These are phyloP conservation scores for Bipolaris zeicola DNA, from an alignment of 2,329 filamentous ascomycete species.

Conservation along the genomic window DNA sequence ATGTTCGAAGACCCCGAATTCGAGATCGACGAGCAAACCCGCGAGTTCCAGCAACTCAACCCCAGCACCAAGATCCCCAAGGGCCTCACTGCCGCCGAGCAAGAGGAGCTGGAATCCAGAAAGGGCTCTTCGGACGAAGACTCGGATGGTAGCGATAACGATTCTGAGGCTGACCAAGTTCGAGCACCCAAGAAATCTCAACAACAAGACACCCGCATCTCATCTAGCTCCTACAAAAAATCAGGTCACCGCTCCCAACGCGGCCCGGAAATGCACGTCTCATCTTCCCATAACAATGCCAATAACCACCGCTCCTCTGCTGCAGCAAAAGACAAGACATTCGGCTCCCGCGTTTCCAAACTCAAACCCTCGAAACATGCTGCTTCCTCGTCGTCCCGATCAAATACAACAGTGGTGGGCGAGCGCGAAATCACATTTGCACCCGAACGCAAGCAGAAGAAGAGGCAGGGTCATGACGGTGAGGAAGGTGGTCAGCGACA, in stretches of 20 bases:
- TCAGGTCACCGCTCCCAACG: conserved; percentile 56
- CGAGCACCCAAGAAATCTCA: conserved; percentile 33
- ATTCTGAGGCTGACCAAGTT: background rate
- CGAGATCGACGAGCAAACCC: conserved; percentile 83
- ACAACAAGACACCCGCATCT: conserved; percentile 52
- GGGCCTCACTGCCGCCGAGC: conserved; percentile 64
- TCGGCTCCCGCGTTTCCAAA: conserved; percentile 60
- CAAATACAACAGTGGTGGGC: conserved; percentile 50
- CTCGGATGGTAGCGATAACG: conserved; percentile 34
- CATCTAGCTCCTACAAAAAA: conserved; percentile 68
- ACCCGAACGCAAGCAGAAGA: conserved; percentile 59
- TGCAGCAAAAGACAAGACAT: conserved; percentile 59
- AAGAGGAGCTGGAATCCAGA: conserved; percentile 59
- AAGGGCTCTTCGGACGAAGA: conserved; percentile 46
- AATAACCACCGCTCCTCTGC: conserved; percentile 34
- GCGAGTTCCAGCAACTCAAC: conserved; percentile 87
- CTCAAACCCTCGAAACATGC: conserved; percentile 37
- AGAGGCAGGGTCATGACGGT: conserved; percentile 25
- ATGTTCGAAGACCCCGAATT: conserved; percentile 95
- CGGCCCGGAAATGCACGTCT: conserved; percentile 60
- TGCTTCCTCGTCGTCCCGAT: conserved; percentile 10
- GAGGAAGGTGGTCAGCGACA: conserved; percentile 27
- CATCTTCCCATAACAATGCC: conserved; percentile 47
- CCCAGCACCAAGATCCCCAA: conserved; percentile 71
- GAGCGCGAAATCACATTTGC: conserved; percentile 74